Conservation (phyloP, 1,284 basidiomycete species). For the Nidula niveotomentosa region DNA sequence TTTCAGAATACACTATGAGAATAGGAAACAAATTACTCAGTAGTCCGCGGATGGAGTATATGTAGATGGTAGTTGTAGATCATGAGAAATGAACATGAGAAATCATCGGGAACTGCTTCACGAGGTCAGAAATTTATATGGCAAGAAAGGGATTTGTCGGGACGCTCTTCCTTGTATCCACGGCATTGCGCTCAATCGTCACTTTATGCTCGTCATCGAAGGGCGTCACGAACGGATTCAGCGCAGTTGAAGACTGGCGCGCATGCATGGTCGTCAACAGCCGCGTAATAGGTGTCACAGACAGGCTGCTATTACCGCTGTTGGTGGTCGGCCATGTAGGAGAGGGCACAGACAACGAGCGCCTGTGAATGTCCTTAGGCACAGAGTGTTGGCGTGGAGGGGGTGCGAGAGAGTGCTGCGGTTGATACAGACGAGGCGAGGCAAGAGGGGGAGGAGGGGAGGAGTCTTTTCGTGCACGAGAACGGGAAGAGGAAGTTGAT, state of each 20-base stretch:
- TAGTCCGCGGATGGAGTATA: background rate
- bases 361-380: slow-evolving; percentile 18
- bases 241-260: slow-evolving; percentile 31
- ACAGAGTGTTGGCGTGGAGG: slow-evolving; percentile 8
- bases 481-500: slow-evolving; percentile 8
- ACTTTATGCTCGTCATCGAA: slow-evolving; percentile 69
- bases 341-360: slow-evolving; percentile 26
- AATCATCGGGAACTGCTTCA: background rate
- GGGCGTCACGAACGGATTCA: slow-evolving; percentile 68
- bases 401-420: slow-evolving; percentile 16
- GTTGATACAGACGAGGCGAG: slow-evolving; percentile 13
- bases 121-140: slow-evolving; percentile 15
- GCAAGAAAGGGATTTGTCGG: slow-evolving; percentile 41
- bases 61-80: background rate
- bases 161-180: slow-evolving; percentile 36
- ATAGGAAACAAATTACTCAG: background rate
- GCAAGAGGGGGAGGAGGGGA: slow-evolving; percentile 13
- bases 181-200: slow-evolving; percentile 27
- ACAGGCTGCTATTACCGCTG: slow-evolving; percentile 8
- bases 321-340: slow-evolving; percentile 11
- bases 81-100: too few relatives aligned
- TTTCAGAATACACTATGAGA: too few relatives aligned
- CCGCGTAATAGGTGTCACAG: slow-evolving; percentile 40
- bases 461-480: slow-evolving; percentile 12
- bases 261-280: slow-evolving; percentile 46